A percentile compares a stretch with the other conserved stretches of the same genome.
These are phyloP conservation scores for Chrysophaeum taylorii DNA, from an alignment of 352 stramenopile species.

Conservation along the genomic window DNA sequence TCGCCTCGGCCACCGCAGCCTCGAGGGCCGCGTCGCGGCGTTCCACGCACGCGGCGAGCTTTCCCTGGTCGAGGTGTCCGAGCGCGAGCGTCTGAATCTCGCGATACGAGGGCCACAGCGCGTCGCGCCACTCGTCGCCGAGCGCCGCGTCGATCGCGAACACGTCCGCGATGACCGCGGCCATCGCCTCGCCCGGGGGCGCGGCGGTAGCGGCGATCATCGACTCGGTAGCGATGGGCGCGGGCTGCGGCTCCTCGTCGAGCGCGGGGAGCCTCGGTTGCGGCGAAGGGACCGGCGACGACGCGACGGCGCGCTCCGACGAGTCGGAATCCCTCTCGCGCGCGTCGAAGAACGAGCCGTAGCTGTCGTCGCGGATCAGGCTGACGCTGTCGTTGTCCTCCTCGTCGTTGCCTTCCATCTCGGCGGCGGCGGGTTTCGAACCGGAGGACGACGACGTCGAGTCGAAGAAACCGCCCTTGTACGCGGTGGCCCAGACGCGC, in stretches of 20 bases:
- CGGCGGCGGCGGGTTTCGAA: too few relatives aligned
- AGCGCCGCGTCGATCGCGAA: not conserved
- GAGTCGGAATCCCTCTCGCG: not conserved
- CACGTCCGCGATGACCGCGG: not conserved
- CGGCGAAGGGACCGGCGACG: too few relatives aligned
- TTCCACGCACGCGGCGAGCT: not conserved
- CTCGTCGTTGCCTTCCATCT: too few relatives aligned
- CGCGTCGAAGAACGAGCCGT: not conserved
- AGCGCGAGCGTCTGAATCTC: not conserved
- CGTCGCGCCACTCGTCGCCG: not conserved
- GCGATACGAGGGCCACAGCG: not conserved
- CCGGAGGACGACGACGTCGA: too few relatives aligned
- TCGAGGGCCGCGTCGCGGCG: not conserved
- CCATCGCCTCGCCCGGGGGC: not conserved
- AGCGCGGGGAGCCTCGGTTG: too few relatives aligned
- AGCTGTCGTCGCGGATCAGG: too few relatives aligned
- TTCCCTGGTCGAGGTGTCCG: not conserved
- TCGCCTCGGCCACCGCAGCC: not conserved
- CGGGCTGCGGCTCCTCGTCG: too few relatives aligned
- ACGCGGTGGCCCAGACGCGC: too few relatives aligned
- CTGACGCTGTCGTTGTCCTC: too few relatives aligned
- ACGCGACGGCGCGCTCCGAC: not conserved
- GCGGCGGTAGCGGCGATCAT: too few relatives aligned
- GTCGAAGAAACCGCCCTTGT: too few relatives aligned
- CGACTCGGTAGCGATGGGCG: too few relatives aligned